These are phyloP conservation scores for Tremellales sp. DNA, from an alignment of 1,284 basidiomycete species.

Conservation along the genomic window DNA sequence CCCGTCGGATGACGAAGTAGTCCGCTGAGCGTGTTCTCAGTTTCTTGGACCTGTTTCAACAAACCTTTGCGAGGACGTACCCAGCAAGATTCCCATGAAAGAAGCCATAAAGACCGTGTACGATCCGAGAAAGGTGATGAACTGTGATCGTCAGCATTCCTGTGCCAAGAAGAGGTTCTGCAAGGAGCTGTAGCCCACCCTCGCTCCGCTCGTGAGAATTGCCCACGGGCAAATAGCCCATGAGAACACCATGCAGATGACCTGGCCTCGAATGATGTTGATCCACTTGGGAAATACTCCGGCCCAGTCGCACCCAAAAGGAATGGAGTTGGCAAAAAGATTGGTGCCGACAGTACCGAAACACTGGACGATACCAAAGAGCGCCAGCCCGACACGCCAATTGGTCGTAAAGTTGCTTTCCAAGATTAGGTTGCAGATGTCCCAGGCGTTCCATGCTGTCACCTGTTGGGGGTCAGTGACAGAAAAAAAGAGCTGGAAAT, in stretches of 20 bases:
- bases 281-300: slow-evolving; percentile 18
- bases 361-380: slow-evolving; percentile 62
- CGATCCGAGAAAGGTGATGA: slow-evolving; percentile 9
- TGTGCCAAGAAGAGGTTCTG: neutral
- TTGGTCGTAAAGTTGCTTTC: slow-evolving; percentile 9
- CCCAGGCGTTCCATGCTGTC: slow-evolving; percentile 17
- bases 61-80: slow-evolving; percentile 7
- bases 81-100: neutral
- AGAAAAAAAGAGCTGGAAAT: too few relatives aligned
- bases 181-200: neutral
- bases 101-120: neutral
- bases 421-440: slow-evolving; percentile 14
- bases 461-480: slow-evolving; percentile 14
- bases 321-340: slow-evolving; percentile 57
- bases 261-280: slow-evolving; percentile 18
- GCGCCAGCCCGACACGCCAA: slow-evolving; percentile 59
- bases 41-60: too few relatives aligned
- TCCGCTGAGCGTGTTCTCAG: too few relatives aligned
- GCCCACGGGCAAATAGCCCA: slow-evolving; percentile 14
- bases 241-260: slow-evolving; percentile 13
- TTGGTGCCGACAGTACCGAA: slow-evolving; percentile 68
- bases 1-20: slow-evolving; percentile 10
- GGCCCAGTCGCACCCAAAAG: slow-evolving; percentile 15
- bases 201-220: slow-evolving; percentile 9
- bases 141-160: slow-evolving; percentile 9